Conservation (phyloP, 1,284 basidiomycete species). For the Phaffia rhodozyma region DNA sequence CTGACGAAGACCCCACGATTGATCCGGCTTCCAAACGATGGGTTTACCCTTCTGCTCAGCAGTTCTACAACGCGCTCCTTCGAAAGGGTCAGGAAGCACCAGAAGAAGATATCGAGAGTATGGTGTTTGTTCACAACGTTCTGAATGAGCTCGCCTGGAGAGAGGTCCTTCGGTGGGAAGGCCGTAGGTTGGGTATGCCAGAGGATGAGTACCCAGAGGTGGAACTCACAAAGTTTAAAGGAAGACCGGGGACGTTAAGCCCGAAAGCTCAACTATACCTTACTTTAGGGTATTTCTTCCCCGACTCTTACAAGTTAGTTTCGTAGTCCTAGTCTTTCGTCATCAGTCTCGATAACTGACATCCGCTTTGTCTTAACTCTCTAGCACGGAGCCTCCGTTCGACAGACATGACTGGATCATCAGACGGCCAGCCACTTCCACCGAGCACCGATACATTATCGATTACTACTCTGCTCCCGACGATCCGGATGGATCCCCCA, state of each 20-base stretch:
- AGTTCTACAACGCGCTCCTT: constrained; percentile 95
- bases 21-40: constrained; percentile 40
- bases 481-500: constrained; percentile 73
- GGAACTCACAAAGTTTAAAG: constrained; percentile 72
- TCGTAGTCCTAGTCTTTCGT: background rate
- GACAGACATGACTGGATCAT: constrained; percentile 99
- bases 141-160: constrained; percentile 94
- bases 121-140: constrained; percentile 98
- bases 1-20: constrained; percentile 20
- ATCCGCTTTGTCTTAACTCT: background rate
- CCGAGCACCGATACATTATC: constrained; percentile 71
- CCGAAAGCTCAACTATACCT: constrained; percentile 76
- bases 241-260: constrained; percentile 67
- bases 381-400: constrained; percentile 79
- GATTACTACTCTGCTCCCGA: constrained; percentile 88
- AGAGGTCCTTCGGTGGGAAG: constrained; percentile 91
- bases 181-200: constrained; percentile 39
- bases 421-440: constrained; percentile 52
- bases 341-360: too few relatives aligned
- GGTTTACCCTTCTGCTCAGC: constrained; percentile 98
- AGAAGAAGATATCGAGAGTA: constrained; percentile 88
- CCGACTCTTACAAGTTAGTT: constrained; percentile 72
- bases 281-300: constrained; percentile 75
- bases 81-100: constrained; percentile 97
- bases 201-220: constrained; percentile 35